Evolutionary conservation across 2,329 filamentous ascomycete species (phyloP).

Genomic region (Xylaria multiplex): DNA sequence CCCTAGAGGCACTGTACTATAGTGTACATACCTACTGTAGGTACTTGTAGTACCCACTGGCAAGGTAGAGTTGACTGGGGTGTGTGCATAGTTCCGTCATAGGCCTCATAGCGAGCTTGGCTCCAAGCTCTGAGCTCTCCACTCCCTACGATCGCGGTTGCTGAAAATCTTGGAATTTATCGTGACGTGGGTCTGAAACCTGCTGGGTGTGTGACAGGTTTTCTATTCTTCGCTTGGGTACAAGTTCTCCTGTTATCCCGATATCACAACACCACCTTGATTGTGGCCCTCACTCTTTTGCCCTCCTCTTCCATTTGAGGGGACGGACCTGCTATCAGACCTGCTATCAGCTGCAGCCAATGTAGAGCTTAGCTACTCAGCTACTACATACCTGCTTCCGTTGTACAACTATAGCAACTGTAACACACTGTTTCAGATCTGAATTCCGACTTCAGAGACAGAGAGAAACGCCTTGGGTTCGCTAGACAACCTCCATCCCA

Average conservation of each 20-base stretch:
- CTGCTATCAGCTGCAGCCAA: background rate
- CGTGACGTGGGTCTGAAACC: conserved; percentile 22
- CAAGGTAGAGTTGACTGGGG: conserved; percentile 8
- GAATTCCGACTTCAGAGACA: background rate
- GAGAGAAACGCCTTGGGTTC: background rate
- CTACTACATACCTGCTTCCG: background rate
- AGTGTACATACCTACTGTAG: too few species aligned
- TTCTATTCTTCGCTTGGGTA: conserved; percentile 15
- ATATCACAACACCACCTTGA: conserved; percentile 8
- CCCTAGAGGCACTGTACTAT: background rate
- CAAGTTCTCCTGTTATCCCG: conserved; percentile 30
- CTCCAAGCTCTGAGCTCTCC: conserved; percentile 32
- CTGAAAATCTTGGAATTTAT: conserved; percentile 31
- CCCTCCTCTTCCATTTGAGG: background rate
- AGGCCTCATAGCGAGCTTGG: conserved; percentile 24
- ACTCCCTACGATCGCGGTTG: conserved; percentile 30
- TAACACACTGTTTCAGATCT: too few species aligned
- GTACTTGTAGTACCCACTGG: too few species aligned
- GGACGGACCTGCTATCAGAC: background rate
- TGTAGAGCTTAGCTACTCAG: background rate
- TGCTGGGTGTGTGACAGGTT: conserved; percentile 4
- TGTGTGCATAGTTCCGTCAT: conserved; percentile 40
- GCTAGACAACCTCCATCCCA: background rate
- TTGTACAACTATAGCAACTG: background rate
- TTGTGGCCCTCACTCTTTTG: conserved; percentile 24